Percentiles rank a stretch among this genome's conserved stretches.
phyloP scores from a whole-genome alignment of 2,329 filamentous ascomycete genomes.

The Penicillium thymicola region DNA sequence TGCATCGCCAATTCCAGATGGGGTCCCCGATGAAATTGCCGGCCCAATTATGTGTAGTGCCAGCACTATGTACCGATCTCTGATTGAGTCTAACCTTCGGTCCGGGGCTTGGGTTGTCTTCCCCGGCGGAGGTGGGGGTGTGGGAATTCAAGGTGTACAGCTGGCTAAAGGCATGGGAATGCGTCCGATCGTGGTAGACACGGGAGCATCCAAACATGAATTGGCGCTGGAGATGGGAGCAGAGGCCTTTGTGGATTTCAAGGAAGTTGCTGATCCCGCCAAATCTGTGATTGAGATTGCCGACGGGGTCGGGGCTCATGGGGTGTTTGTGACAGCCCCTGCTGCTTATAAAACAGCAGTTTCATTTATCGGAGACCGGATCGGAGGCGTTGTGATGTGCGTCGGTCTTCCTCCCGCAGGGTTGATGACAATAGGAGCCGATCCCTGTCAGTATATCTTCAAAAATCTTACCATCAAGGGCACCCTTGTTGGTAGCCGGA shows the following conservation, averaged over 20 bases:
- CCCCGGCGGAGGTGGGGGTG: slow-evolving; percentile 48
- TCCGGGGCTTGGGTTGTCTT: slow-evolving; percentile 52
- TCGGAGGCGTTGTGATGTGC: slow-evolving; percentile 54
- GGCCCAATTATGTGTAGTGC: slow-evolving; percentile 61
- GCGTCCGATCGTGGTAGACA: slow-evolving; percentile 55
- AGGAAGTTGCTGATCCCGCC: slow-evolving; percentile 33
- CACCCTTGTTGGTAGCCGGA: slow-evolving; percentile 31
- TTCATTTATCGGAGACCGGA: slow-evolving; percentile 39
- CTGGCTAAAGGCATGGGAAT: slow-evolving; percentile 56
- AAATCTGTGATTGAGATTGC: slow-evolving; percentile 47
- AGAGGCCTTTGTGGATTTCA: slow-evolving; percentile 57
- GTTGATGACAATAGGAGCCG: slow-evolving; percentile 22
- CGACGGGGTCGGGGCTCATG: slow-evolving; percentile 49
- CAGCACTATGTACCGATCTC: slow-evolving; percentile 56
- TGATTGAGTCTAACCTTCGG: slow-evolving; percentile 50
- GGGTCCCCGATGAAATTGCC: slow-evolving; percentile 54
- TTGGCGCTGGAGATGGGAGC: slow-evolving; percentile 51
- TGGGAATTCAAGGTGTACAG: slow-evolving; percentile 58
- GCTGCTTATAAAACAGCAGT: slow-evolving; percentile 43
- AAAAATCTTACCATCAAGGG: slow-evolving; percentile 29
- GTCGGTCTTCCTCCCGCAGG: slow-evolving; percentile 39
- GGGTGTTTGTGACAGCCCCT: slow-evolving; percentile 42
- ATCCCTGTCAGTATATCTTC: slow-evolving; percentile 27
- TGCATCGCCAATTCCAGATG: slow-evolving; percentile 55
- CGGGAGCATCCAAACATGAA: slow-evolving; percentile 47